Evolutionary conservation across 75 land plant genomes (phyloP).

Genomic region (Azolla pinnata): DNA sequence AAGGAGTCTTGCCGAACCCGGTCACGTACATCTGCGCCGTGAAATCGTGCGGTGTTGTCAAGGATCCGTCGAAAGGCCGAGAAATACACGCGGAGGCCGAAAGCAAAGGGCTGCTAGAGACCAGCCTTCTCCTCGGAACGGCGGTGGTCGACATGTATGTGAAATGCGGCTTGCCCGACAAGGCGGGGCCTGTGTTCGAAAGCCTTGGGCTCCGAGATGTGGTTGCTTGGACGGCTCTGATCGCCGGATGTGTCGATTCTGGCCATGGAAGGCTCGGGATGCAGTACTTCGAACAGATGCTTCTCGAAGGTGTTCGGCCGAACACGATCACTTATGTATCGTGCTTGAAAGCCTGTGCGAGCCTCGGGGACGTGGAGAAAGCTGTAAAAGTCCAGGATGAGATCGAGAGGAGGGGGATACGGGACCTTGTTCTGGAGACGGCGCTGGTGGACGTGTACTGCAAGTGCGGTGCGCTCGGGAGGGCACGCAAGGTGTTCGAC

Average conservation of each 20-base stretch:
- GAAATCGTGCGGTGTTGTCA: neutral
- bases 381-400: neutral
- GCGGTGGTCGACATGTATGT: slow-evolving; percentile 9
- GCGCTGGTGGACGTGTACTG: neutral
- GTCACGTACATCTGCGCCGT: neutral
- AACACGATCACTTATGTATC: neutral
- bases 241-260: neutral
- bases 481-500: neutral
- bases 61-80: neutral
- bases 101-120: neutral
- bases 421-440: neutral
- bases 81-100: neutral
- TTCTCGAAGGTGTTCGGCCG: neutral
- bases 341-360: slow-evolving; percentile 5
- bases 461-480: slow-evolving; percentile 1
- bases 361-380: neutral
- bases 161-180: neutral
- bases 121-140: neutral
- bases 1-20: neutral
- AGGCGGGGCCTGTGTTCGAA: neutral
- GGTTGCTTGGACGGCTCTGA: slow-evolving; percentile 6
- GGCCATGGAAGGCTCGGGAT: neutral
- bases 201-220: neutral
- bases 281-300: slow-evolving; percentile 1
- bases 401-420: neutral